Percentiles rank a stretch among this genome's conserved stretches.
Conservation (phyloP, 75 land plant species). For the Cupressus sempervirens region DNA sequence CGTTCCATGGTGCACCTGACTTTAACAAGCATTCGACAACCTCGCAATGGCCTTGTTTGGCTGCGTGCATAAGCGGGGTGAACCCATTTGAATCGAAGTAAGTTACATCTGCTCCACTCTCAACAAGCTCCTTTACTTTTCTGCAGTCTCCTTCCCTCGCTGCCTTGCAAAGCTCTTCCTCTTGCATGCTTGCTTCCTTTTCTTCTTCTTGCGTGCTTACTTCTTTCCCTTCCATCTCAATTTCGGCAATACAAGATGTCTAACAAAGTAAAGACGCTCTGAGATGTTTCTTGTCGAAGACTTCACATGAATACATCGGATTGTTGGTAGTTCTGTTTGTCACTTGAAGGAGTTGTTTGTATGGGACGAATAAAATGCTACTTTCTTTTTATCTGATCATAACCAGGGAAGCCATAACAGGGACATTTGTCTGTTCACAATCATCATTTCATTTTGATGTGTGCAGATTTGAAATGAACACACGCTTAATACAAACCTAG, state of each 20-base stretch:
- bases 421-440: too few relatives aligned
- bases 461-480: too few relatives aligned
- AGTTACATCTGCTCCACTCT: conserved; percentile 63
- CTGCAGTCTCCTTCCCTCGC: conserved; percentile 52
- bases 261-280: not conserved
- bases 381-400: too few relatives aligned
- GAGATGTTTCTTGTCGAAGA: too few relatives aligned
- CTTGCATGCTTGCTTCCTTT: not conserved
- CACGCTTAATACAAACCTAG: too few relatives aligned
- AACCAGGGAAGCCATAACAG: too few relatives aligned
- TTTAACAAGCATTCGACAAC: conserved; percentile 55
- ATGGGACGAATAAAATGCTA: too few relatives aligned
- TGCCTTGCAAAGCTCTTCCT: conserved; percentile 52
- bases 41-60: conserved; percentile 61
- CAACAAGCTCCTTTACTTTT: conserved; percentile 37
- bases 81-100: conserved; percentile 55
- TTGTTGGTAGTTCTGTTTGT: too few relatives aligned
- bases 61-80: conserved; percentile 95
- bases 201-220: not conserved
- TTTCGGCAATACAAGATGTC: not conserved
- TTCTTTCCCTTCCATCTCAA: not conserved
- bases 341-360: too few relatives aligned
- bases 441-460: too few relatives aligned
- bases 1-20: conserved; percentile 94
- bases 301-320: too few relatives aligned